Base-by-base conservation (phyloP, 345 rosid species). In the Sisymbrium altissimum region DNA sequence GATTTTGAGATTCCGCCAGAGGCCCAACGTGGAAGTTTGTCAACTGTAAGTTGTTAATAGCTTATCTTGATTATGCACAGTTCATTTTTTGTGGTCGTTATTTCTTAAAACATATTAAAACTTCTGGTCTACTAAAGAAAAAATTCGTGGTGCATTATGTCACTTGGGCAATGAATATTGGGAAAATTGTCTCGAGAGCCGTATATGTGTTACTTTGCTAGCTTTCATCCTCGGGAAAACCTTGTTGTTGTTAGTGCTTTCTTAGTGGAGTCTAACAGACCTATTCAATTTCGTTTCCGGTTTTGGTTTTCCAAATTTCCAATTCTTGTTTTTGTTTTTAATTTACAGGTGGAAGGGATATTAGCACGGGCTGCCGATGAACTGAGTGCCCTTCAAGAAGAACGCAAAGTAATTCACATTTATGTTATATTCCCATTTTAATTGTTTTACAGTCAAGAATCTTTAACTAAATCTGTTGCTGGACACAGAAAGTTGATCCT, bases 1-100 rank as follows among this genome's bases (percentile, higher is more conserved):
- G 90, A 89, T 67, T 94, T 94, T 74, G 98, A 94, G 83, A 92
- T 94, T 81, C 98, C 98, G 35, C 85, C 96, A 11, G 98, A 91
- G 92, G 92, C 97, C 74, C 98, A 91, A 68, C 87, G 85, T 45
- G 98, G 98, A 77, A 89, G 88, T 77, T 80, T 94, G 71, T 94
- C 98, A 25, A 91, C 97, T 5, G 97, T 94, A 91, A 76, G 14
- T 78, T 45, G 45, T 80, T 19, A 6, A 36, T 59, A 40, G 60
- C 74, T 63, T 64, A 39, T 73, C 18, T 35, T 49, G 43, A 27
- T 15, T 54, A 32, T 30, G 64, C n/a, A 43, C 43, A n/a, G 17
- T 57, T 27, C n/a, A 13, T 2, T 39, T 45, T 17, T 23, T 1
- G 4, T 11, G 11, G 12, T 52, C 23, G 2, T 19, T 69, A 10